Percentiles rank a stretch among this genome's conserved stretches.
These are phyloP conservation scores for Apiotrichum domesticum DNA, from an alignment of 1,284 basidiomycete species.

Conservation along the genomic window DNA sequence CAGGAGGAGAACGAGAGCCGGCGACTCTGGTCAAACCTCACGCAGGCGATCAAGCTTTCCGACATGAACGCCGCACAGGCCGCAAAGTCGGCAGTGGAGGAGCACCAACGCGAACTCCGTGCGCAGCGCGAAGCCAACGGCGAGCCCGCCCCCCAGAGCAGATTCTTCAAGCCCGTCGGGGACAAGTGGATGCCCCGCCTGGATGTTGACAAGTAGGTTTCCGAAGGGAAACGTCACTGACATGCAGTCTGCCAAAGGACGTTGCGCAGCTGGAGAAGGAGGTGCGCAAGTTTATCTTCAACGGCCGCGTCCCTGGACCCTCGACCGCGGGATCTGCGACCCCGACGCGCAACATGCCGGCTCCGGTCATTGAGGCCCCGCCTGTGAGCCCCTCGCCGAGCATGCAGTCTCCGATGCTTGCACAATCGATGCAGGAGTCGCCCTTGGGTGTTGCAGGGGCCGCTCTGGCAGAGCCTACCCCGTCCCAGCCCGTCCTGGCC, in stretches of 20 bases:
- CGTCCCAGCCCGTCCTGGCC: too few species aligned
- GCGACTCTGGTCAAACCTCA: conserved; percentile 80
- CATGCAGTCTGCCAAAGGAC: conserved; percentile 61
- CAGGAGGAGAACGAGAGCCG: conserved; percentile 76
- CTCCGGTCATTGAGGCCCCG: background rate
- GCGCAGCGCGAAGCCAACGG: conserved; percentile 67
- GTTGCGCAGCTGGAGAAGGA: conserved; percentile 57
- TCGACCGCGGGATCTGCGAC: conserved; percentile 3
- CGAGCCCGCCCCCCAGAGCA: conserved; percentile 54
- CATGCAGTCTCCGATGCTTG: background rate
- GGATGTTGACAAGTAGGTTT: conserved; percentile 52
- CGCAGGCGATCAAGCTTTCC: conserved; percentile 74
- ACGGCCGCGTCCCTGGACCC: conserved; percentile 25
- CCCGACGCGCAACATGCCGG: background rate
- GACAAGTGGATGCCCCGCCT: conserved; percentile 77
- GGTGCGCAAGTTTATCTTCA: conserved; percentile 60
- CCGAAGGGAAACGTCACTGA: background rate
- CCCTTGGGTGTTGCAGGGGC: too few species aligned
- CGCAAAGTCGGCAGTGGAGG: conserved; percentile 86
- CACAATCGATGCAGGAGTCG: too few species aligned
- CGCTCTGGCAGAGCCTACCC: too few species aligned
- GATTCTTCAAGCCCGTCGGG: conserved; percentile 70
- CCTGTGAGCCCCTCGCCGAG: background rate
- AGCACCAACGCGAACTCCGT: conserved; percentile 80
- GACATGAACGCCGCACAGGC: conserved; percentile 93